These are phyloP conservation scores for Agaricus blazei DNA, from an alignment of 768 basidiomycete species.

Conservation along the genomic window DNA sequence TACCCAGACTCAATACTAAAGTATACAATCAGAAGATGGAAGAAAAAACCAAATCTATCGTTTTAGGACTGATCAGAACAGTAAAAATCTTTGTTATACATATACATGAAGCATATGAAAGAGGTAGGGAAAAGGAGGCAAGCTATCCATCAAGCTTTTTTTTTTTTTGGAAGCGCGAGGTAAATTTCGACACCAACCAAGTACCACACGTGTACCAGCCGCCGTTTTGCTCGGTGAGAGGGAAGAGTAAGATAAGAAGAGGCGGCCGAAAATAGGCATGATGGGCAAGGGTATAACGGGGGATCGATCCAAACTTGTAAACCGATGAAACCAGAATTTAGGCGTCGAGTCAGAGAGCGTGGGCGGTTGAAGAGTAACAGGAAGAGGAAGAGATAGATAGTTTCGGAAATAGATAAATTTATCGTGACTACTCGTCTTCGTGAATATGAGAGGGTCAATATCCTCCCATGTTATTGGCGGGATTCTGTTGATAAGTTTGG, in stretches of 20 bases:
- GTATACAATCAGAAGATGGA: conserved; percentile 13
- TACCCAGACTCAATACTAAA: conserved; percentile 16
- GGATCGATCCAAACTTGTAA: conserved; percentile 23
- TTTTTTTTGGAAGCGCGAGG: conserved; percentile 15
- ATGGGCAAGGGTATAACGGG: conserved; percentile 11
- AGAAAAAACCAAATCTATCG: conserved; percentile 28
- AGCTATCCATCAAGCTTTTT: conserved; percentile 26
- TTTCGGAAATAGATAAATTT: conserved; percentile 20
- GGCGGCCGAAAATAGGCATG: conserved; percentile 23
- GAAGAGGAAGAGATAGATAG: conserved; percentile 18
- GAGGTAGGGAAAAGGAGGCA: conserved; percentile 19
- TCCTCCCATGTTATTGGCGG: conserved; percentile 61
- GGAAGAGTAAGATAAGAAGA: conserved; percentile 14
- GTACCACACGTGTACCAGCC: conserved; percentile 16
- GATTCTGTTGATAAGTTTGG: conserved; percentile 67
- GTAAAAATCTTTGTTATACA: conserved; percentile 41
- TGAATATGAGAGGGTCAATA: conserved; percentile 43
- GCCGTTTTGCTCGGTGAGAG: conserved; percentile 16
- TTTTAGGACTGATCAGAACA: conserved; percentile 26
- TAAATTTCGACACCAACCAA: conserved; percentile 31
- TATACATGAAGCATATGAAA: conserved; percentile 19
- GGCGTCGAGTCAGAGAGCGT: conserved; percentile 18
- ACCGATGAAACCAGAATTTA: conserved; percentile 28
- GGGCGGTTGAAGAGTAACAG: conserved; percentile 10
- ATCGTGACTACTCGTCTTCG: conserved; percentile 42